Evolutionary conservation across 768 basidiomycete genomes (phyloP).

Genomic region (Leccinum barrowsii): DNA sequence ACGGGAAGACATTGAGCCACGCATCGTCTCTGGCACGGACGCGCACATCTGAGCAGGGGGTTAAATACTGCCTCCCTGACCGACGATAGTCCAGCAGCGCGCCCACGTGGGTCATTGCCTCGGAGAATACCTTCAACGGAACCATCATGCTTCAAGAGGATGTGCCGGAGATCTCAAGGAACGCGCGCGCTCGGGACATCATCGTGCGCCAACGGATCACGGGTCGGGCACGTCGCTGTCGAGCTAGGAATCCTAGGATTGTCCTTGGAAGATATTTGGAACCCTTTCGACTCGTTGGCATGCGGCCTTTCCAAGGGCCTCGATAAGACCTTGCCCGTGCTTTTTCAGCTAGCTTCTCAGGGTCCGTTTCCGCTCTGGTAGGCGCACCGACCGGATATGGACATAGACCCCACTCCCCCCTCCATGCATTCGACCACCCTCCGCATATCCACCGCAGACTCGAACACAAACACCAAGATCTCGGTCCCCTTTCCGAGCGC

Average conservation of each 20-base stretch:
- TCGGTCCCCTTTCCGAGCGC: conserved; percentile 10
- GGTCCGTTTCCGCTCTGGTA: conserved; percentile 22
- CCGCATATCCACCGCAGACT: conserved; percentile 27
- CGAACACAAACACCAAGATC: conserved; percentile 4
- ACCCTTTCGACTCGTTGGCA: conserved; percentile 85
- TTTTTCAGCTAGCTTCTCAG: background rate
- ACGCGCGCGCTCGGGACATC: conserved; percentile 63
- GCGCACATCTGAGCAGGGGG: conserved; percentile 50
- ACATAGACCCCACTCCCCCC: conserved; percentile 23
- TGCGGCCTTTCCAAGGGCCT: conserved; percentile 95
- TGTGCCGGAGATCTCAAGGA: conserved; percentile 74
- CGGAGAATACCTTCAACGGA: conserved; percentile 91
- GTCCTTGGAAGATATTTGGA: conserved; percentile 70
- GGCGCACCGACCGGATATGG: conserved; percentile 63
- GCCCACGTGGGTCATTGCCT: too few relatives aligned
- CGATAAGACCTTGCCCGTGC: conserved; percentile 45
- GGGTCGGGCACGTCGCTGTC: conserved; percentile 90
- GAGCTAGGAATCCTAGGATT: conserved; percentile 47
- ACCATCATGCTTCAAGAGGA: conserved; percentile 90
- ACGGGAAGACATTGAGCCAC: conserved; percentile 65
- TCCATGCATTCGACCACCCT: conserved; percentile 41
- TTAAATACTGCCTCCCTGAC: conserved; percentile 38
- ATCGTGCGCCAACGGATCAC: conserved; percentile 91
- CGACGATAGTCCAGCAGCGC: too few relatives aligned
- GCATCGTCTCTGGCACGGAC: conserved; percentile 59